Conservation (phyloP, 192 early-diverging fungal species). For the Rhizophlyctis rosea region DNA sequence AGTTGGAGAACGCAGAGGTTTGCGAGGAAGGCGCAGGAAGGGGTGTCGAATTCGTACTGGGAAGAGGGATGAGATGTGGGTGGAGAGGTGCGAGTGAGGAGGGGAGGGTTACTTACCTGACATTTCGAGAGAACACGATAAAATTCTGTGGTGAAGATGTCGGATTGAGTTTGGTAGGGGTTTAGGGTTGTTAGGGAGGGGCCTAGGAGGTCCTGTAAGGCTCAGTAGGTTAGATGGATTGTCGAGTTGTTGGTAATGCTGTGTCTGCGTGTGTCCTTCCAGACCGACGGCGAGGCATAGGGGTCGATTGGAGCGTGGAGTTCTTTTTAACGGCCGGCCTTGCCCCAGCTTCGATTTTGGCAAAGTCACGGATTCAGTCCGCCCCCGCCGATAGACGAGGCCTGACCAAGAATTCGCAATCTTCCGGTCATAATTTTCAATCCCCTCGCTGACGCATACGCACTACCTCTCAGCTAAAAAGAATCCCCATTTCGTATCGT, state of each 20-base stretch:
- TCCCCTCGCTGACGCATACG: too few species aligned
- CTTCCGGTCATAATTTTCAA: neutral
- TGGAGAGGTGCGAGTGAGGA: neutral
- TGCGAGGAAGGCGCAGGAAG: conserved; percentile 41
- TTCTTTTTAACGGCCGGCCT: too few species aligned
- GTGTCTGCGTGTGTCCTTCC: too few species aligned
- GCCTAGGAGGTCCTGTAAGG: neutral
- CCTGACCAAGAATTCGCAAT: neutral
- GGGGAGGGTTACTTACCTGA: conserved; percentile 11
- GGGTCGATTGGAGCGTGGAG: too few species aligned
- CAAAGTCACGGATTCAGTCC: neutral
- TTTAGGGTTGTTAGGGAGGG: conserved; percentile 8
- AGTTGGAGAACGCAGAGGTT: conserved; percentile 49
- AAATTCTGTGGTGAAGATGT: conserved; percentile 16
- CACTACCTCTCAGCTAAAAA: too few species aligned
- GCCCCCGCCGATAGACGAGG: neutral
- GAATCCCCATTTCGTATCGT: neutral
- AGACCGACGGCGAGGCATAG: too few species aligned
- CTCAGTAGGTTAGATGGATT: too few species aligned
- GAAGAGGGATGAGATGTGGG: neutral
- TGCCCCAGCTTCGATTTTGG: too few species aligned
- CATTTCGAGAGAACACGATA: conserved; percentile 13
- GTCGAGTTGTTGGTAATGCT: too few species aligned
- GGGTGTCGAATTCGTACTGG: conserved; percentile 29
- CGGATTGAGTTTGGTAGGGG: conserved; percentile 16